phyloP scores from a whole-genome alignment of 805 yeast species.

The Metschnikowia peoriensis region DNA sequence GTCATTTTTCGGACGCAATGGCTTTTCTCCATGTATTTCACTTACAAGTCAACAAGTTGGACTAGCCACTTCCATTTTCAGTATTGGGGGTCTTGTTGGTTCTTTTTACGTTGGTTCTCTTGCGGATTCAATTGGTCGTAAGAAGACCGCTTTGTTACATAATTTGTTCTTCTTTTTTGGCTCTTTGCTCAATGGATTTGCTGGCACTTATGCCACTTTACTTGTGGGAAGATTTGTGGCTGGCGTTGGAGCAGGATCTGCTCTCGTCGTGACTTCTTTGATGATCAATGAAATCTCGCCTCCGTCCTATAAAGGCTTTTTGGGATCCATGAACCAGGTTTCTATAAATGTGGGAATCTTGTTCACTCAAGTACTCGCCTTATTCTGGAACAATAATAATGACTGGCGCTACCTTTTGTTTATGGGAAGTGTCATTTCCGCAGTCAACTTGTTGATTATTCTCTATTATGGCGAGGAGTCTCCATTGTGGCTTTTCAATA shows the following conservation, averaged over 20 bases:
- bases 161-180: constrained; percentile 57
- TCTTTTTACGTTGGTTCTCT: constrained; percentile 65
- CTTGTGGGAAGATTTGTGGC: constrained; percentile 70
- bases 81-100: constrained; percentile 81
- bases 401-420: constrained; percentile 74
- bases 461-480: constrained; percentile 59
- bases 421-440: constrained; percentile 57
- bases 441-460: constrained; percentile 43
- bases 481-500: constrained; percentile 74
- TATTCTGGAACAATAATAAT: constrained; percentile 58
- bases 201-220: constrained; percentile 44
- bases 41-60: constrained; percentile 63
- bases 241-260: constrained; percentile 86
- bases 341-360: constrained; percentile 84
- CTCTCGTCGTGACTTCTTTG: constrained; percentile 82
- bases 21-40: constrained; percentile 51
- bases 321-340: constrained; percentile 90
- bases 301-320: constrained; percentile 58
- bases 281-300: constrained; percentile 83
- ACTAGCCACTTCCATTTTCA: constrained; percentile 70
- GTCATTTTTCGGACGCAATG: constrained; percentile 42
- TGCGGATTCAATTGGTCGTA: constrained; percentile 68
- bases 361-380: constrained; percentile 72
- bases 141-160: constrained; percentile 49
- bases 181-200: constrained; percentile 54